These are phyloP conservation scores for Hericium erinaceus DNA, from an alignment of 768 basidiomycete species.

Conservation along the genomic window DNA sequence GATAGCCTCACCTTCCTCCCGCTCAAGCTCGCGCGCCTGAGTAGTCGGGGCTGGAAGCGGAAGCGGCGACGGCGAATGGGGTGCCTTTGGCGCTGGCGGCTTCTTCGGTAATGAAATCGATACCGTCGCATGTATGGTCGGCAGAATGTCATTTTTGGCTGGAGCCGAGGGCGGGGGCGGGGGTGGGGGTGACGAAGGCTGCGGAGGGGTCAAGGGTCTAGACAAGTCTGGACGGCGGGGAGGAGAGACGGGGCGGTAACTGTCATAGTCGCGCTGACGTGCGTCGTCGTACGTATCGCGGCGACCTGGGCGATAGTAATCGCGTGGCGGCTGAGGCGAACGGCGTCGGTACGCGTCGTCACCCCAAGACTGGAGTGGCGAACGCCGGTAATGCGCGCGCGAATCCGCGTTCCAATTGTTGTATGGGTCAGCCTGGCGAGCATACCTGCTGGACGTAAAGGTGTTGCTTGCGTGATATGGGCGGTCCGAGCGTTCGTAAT, in stretches of 20 bases:
- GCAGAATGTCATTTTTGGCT: constrained; percentile 20
- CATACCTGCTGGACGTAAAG: background rate
- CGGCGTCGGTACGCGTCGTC: constrained; percentile 7
- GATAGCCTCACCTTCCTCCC: background rate
- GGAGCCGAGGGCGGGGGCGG: constrained; percentile 11
- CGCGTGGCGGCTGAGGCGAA: constrained; percentile 3
- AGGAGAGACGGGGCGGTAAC: constrained; percentile 16
- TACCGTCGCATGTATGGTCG: constrained; percentile 26
- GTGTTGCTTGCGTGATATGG: constrained; percentile 1
- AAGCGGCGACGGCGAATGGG: constrained; percentile 28
- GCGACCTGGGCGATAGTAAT: constrained; percentile 5
- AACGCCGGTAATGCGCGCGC: constrained; percentile 8
- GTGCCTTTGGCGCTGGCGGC: constrained; percentile 36
- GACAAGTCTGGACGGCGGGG: background rate
- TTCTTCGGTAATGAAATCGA: background rate
- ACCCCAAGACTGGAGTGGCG: constrained; percentile 1
- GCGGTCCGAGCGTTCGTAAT: background rate
- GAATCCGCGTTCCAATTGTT: constrained; percentile 3
- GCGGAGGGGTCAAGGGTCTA: constrained; percentile 8
- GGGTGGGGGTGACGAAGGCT: constrained; percentile 12
- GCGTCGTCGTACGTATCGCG: constrained; percentile 7
- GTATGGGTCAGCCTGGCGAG: constrained; percentile 3
- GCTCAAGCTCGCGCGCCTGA: background rate
- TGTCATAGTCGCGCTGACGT: constrained; percentile 3
- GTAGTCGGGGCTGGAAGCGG: constrained; percentile 3